phyloP scores from a whole-genome alignment of 1,284 basidiomycete species.

The Vanrija humicola region DNA sequence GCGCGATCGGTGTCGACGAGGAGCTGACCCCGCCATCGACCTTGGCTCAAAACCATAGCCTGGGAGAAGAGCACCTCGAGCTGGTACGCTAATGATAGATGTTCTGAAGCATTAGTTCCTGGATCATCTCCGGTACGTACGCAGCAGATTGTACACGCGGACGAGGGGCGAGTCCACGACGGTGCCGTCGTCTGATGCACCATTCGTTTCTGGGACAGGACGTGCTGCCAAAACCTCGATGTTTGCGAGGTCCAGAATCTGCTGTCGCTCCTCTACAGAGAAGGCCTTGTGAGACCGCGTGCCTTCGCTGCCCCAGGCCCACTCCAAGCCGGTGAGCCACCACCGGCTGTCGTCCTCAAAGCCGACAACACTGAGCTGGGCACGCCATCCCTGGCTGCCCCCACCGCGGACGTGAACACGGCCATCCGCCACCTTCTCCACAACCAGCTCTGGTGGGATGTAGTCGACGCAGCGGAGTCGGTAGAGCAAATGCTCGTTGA shows the following conservation, averaged over 20 bases:
- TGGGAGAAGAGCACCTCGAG: slow-evolving; percentile 38
- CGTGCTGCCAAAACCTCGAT: slow-evolving; percentile 29
- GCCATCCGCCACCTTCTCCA: slow-evolving; percentile 37
- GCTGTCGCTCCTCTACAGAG: slow-evolving; percentile 32
- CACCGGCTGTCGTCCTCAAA: slow-evolving; percentile 38
- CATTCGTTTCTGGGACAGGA: slow-evolving; percentile 3
- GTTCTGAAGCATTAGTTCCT: slow-evolving; percentile 23
- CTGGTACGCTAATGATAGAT: slow-evolving; percentile 41
- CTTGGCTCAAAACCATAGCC: slow-evolving; percentile 32
- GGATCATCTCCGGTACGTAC: slow-evolving; percentile 17
- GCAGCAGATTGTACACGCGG: slow-evolving; percentile 40
- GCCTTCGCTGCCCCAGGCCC: slow-evolving; percentile 34
- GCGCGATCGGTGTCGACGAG: slow-evolving; percentile 35
- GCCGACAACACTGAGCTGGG: slow-evolving; percentile 36
- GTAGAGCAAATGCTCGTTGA: slow-evolving; percentile 39
- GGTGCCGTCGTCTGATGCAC: not conserved
- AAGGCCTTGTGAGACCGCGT: slow-evolving; percentile 12
- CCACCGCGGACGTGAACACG: slow-evolving; percentile 31
- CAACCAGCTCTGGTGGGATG: slow-evolving; percentile 33
- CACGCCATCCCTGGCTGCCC: slow-evolving; percentile 31
- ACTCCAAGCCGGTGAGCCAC: slow-evolving; percentile 44
- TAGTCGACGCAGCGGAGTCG: slow-evolving; percentile 40
- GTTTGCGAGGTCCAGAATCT: slow-evolving; percentile 42
- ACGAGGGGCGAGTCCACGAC: slow-evolving; percentile 40
- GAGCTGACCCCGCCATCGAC: slow-evolving; percentile 35